Evolutionary conservation across 345 rosid species (phyloP).

Genomic region (Brassica cretica): DNA sequence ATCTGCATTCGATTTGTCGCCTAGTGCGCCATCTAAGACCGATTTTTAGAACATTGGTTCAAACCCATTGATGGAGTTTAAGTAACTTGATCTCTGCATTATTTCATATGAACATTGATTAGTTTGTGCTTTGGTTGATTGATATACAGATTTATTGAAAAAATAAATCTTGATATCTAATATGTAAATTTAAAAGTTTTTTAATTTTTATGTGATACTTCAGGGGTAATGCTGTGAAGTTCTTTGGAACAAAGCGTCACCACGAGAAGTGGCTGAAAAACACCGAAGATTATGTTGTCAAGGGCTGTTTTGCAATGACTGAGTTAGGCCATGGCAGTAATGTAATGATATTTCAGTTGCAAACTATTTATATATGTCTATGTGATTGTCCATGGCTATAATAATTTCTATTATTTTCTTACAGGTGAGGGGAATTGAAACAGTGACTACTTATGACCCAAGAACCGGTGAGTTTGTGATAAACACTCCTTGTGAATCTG

Average conservation of each 20-base stretch:
- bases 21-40: too few species aligned
- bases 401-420: background rate
- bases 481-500: slow-evolving; percentile 91
- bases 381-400: slow-evolving; percentile 12
- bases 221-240: slow-evolving; percentile 88
- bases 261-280: slow-evolving; percentile 85
- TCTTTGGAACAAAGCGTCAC: slow-evolving; percentile 83
- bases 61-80: background rate
- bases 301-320: slow-evolving; percentile 96
- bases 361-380: background rate
- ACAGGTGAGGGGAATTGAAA: slow-evolving; percentile 92
- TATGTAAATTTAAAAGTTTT: background rate
- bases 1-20: too few species aligned
- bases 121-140: background rate
- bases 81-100: background rate
- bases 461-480: slow-evolving; percentile 76
- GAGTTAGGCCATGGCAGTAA: slow-evolving; percentile 99
- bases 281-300: slow-evolving; percentile 64
- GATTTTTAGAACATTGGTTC: background rate
- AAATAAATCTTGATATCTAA: background rate
- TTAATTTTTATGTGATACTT: slow-evolving; percentile 53
- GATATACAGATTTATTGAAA: background rate
- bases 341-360: slow-evolving; percentile 47
- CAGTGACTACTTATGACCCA: slow-evolving; percentile 77
- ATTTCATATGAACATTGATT: background rate